Base-by-base conservation (phyloP, 139 green algal genomes). In the Trebouxia sp. region DNA sequence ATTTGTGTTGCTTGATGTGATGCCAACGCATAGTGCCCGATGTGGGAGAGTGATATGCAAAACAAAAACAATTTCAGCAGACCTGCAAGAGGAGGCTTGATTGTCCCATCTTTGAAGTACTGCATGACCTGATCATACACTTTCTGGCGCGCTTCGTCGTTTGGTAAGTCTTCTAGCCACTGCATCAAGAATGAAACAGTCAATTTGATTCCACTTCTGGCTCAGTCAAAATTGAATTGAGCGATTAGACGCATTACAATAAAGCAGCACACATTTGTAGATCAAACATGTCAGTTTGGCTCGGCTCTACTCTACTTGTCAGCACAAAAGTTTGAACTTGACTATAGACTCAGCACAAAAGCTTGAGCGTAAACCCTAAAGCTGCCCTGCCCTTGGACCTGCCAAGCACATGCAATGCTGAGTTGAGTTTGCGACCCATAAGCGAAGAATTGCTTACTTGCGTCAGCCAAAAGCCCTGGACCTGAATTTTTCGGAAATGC, bases 401-500 rank as follows among this genome's bases (percentile, higher is more conserved):
- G n/a, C n/a, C n/a, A 32, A 51, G 32, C 35, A 50, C 14, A 8
- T 0, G 30, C 12, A 26, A 53, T 14, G 47, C 2, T 26, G 20
- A 6, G 2, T 53, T 53, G 47, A 14, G 20, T 1, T 51, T 1
- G 8, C 0, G 58, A 20, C n/a, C 35, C 28, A 24, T 7, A 53
- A 41, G 35, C 66, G n/a, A n/a, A n/a, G n/a, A n/a, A n/a, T n/a
- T 51, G 42, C 48, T 43, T 69, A 20, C 43, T 47, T 43, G 45
- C n/a, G 24, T 80, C 43, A 80, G 28, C 75, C 75, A 80, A 30
- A 80, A 80, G 30, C 75, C 75, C 42, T 58, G 75, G 6, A 80
- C 47, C 24, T 65, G 45, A 42, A 80, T 65, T 6, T 65, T 32
- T 30, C 75, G n/a, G 48, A 80, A 80, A 14, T 80, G 75, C 30